phyloP scores from a whole-genome alignment of 2,329 filamentous ascomycete genomes.

The Hypoxylon sp. region DNA sequence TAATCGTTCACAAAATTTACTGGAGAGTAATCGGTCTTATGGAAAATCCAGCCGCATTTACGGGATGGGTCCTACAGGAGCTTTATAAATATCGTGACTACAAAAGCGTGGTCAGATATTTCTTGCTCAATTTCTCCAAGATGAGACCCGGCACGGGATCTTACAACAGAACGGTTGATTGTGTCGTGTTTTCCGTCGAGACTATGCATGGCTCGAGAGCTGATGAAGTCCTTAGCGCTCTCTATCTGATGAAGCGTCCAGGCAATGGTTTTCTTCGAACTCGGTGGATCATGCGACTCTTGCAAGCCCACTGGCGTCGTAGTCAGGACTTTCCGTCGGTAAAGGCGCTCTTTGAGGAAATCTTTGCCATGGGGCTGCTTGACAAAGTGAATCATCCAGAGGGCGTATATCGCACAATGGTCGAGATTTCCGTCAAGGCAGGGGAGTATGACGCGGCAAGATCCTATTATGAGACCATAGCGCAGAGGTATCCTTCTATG shows the following conservation, averaged over 20 bases:
- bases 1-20: constrained; percentile 52
- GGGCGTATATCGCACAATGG: constrained; percentile 57
- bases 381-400: constrained; percentile 49
- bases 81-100: constrained; percentile 53
- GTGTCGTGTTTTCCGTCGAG: constrained; percentile 55
- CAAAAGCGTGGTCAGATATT: constrained; percentile 55
- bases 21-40: constrained; percentile 52
- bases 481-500: constrained; percentile 48
- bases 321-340: constrained; percentile 49
- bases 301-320: constrained; percentile 56
- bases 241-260: constrained; percentile 49
- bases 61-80: constrained; percentile 53
- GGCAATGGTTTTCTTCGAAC: constrained; percentile 48
- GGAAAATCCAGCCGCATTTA: constrained; percentile 48
- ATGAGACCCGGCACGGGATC: constrained; percentile 37
- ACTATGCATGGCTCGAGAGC: constrained; percentile 50
- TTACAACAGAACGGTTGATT: constrained; percentile 52
- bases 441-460: constrained; percentile 53
- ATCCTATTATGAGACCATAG: constrained; percentile 51
- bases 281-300: constrained; percentile 57
- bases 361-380: constrained; percentile 47
- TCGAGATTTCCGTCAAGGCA: constrained; percentile 59
- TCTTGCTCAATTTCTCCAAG: constrained; percentile 54
- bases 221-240: constrained; percentile 51
- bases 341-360: constrained; percentile 51